Evolutionary conservation across 2,329 filamentous ascomycete species (phyloP).

Genomic region (Diaporthe sp.): DNA sequence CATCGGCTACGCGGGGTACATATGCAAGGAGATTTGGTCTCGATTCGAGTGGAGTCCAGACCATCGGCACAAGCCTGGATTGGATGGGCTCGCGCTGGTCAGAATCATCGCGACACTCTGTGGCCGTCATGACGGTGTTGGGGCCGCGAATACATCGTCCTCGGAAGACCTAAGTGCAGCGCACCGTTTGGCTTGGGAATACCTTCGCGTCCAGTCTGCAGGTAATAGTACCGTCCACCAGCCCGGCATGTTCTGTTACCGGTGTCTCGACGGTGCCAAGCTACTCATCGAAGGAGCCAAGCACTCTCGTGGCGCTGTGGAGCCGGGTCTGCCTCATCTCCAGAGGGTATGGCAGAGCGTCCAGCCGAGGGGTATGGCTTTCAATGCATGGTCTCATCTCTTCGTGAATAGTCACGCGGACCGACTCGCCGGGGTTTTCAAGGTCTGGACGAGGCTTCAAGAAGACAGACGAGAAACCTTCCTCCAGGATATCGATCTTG

Average conservation of each 20-base stretch:
- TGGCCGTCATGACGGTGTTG: background rate
- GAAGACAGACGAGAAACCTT: background rate
- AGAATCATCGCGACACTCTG: background rate
- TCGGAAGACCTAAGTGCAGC: background rate
- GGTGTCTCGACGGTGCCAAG: slow-evolving; percentile 6
- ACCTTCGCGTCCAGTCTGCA: background rate
- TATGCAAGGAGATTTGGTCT: slow-evolving; percentile 15
- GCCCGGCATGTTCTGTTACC: slow-evolving; percentile 18
- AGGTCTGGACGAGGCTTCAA: slow-evolving; percentile 9
- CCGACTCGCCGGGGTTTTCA: background rate
- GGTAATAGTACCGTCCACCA: background rate
- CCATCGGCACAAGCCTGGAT: slow-evolving; percentile 11
- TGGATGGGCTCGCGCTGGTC: background rate
- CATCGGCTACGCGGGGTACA: background rate
- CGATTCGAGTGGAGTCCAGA: background rate
- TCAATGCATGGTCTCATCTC: slow-evolving; percentile 2
- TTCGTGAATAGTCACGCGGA: background rate
- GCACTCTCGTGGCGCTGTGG: background rate
- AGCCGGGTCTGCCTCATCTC: background rate
- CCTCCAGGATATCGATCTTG: slow-evolving; percentile 6
- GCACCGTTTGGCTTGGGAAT: background rate
- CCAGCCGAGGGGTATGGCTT: slow-evolving; percentile 1
- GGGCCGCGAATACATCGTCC: background rate
- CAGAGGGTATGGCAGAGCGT: background rate
- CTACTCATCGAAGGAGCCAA: background rate